Evolutionary conservation across 495 filamentous ascomycete genomes (phyloP).

Genomic region (Pyrenula aspistea): DNA sequence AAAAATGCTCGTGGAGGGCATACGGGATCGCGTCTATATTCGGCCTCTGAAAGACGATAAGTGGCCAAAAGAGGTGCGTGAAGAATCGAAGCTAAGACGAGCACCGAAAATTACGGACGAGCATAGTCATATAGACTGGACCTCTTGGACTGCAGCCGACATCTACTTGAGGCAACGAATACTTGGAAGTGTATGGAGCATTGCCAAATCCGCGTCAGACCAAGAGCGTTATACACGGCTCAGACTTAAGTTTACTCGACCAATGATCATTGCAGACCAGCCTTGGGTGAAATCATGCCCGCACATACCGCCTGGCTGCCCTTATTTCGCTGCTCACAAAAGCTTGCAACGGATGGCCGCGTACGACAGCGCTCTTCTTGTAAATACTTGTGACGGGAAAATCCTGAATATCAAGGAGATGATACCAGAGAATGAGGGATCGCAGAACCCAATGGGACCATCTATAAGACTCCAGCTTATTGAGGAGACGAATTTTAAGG

Average conservation of each 20-base stretch:
- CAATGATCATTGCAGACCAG: background rate
- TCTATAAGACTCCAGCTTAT: background rate
- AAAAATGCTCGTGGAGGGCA: constrained; percentile 46
- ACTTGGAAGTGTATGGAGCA: background rate
- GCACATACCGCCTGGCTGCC: background rate
- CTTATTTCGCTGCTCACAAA: background rate
- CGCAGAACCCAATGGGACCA: background rate
- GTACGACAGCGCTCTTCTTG: background rate
- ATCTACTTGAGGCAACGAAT: background rate
- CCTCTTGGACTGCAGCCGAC: background rate
- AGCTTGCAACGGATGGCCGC: background rate
- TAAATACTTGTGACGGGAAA: background rate
- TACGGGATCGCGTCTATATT: constrained; percentile 49
- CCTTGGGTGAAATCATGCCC: background rate
- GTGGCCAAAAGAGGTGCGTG: constrained; percentile 14
- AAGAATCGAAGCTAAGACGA: constrained; percentile 13
- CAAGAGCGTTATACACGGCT: background rate
- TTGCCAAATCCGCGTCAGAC: background rate
- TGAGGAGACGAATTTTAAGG: background rate
- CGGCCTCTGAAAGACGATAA: constrained; percentile 39
- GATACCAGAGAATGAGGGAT: background rate
- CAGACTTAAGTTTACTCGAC: background rate
- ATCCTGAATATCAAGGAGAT: background rate
- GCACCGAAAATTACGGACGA: constrained; percentile 41
- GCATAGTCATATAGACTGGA: constrained; percentile 13